A percentile compares a stretch with the other conserved stretches of the same genome.
phyloP scores from a whole-genome alignment of 768 basidiomycete species.

The Rhodotorula graminis region DNA sequence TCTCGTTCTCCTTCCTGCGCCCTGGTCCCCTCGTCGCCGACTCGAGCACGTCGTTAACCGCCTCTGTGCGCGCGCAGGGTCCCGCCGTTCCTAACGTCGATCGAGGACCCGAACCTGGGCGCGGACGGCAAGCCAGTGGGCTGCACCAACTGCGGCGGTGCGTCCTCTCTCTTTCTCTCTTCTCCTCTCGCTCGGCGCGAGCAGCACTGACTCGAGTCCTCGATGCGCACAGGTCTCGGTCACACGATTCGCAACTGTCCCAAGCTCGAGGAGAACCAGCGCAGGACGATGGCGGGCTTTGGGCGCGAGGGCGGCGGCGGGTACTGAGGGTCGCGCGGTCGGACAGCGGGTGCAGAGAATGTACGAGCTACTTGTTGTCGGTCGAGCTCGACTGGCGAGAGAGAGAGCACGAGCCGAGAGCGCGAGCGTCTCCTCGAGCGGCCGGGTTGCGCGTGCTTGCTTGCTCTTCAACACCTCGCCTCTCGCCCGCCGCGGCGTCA shows the following conservation, averaged over 20 bases:
- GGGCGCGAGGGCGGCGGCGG: neutral
- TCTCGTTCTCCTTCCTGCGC: neutral
- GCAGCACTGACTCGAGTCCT: neutral
- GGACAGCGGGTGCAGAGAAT: neutral
- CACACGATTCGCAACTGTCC: slow-evolving; percentile 93
- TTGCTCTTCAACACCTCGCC: no score
- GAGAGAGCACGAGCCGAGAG: no score
- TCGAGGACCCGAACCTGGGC: slow-evolving; percentile 82
- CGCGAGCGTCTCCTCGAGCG: no score
- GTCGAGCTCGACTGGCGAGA: no score
- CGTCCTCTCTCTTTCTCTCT: slow-evolving; percentile 34
- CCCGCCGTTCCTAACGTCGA: slow-evolving; percentile 79
- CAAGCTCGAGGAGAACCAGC: slow-evolving; percentile 87
- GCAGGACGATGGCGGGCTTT: slow-evolving; percentile 77
- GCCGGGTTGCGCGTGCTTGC: no score
- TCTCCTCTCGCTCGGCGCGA: neutral
- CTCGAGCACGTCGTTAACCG: no score
- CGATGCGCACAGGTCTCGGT: slow-evolving; percentile 63
- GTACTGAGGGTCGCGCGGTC: neutral
- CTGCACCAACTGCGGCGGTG: slow-evolving; percentile 93
- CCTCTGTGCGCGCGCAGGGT: slow-evolving; percentile 56
- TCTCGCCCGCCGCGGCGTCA: no score
- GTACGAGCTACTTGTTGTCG: neutral
- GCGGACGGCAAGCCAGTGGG: slow-evolving; percentile 69
- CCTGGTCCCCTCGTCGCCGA: no score